Percentiles rank a stretch among this genome's conserved stretches.
These are phyloP conservation scores for Chlorella sp. DNA, from an alignment of 139 green algal genomes.

Conservation along the genomic window DNA sequence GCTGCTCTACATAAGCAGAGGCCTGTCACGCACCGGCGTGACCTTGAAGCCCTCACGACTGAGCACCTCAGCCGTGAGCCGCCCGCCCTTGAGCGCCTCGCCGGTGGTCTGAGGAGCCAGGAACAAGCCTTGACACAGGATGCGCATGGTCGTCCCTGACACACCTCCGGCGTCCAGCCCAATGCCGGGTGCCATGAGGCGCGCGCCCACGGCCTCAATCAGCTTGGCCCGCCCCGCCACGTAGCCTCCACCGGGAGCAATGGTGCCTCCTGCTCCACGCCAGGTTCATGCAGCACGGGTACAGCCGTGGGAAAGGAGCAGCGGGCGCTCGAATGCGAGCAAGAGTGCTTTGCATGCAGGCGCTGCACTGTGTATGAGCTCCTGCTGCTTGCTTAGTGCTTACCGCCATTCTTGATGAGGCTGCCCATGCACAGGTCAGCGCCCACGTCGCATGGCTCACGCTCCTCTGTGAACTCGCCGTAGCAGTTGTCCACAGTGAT, in stretches of 20 bases:
- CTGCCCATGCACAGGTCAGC: slow-evolving; percentile 89
- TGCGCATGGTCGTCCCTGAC: slow-evolving; percentile 57
- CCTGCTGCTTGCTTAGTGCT: no score
- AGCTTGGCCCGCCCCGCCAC: slow-evolving; percentile 76
- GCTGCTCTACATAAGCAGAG: background rate
- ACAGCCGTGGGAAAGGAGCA: no score
- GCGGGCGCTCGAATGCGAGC: no score
- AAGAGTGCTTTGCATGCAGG: no score
- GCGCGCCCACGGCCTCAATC: slow-evolving; percentile 59
- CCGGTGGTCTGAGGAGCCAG: slow-evolving; percentile 82
- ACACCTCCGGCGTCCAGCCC: slow-evolving; percentile 77
- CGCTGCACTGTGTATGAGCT: no score
- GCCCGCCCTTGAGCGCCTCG: slow-evolving; percentile 88
- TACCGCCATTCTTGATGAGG: slow-evolving; percentile 91
- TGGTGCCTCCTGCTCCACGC: slow-evolving; percentile 63
- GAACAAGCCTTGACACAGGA: slow-evolving; percentile 82
- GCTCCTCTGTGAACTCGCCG: slow-evolving; percentile 88
- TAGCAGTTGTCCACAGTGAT: slow-evolving; percentile 99
- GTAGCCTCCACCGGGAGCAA: slow-evolving; percentile 86
- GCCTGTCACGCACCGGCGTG: slow-evolving; percentile 23
- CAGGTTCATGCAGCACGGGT: no score
- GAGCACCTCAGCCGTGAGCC: slow-evolving; percentile 73
- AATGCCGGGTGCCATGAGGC: slow-evolving; percentile 82
- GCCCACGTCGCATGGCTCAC: slow-evolving; percentile 80
- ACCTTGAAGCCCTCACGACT: slow-evolving; percentile 48